Percentiles rank a stretch among this genome's conserved stretches.
These are phyloP conservation scores for Sugiyamaella mastotermitis DNA, from an alignment of 805 yeast genomes.

Conservation along the genomic window DNA sequence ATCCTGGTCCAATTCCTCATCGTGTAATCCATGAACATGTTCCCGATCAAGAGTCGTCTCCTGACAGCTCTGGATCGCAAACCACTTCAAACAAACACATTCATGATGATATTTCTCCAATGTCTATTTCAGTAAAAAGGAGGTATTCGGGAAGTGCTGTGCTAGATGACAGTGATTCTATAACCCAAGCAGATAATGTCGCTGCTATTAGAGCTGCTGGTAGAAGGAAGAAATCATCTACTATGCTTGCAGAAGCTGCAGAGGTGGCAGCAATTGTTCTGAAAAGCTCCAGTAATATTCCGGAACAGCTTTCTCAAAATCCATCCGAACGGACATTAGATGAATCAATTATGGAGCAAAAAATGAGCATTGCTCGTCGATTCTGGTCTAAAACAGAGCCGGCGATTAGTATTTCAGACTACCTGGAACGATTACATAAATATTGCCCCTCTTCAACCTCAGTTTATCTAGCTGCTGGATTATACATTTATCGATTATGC, in stretches of 20 bases:
- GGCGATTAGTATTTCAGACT: constrained; percentile 26
- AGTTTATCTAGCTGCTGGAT: constrained; percentile 33
- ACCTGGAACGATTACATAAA: constrained; percentile 32
- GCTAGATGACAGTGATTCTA: constrained; percentile 1
- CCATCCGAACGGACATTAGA: too few species aligned
- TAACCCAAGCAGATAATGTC: not conserved
- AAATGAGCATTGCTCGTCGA: constrained; percentile 23
- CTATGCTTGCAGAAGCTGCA: constrained; percentile 17
- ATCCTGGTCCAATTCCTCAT: too few species aligned
- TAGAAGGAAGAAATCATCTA: constrained; percentile 13
- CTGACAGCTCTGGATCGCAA: too few species aligned
- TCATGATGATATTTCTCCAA: not conserved
- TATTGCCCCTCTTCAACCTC: constrained; percentile 35
- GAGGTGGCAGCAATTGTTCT: constrained; percentile 18
- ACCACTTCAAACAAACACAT: too few species aligned
- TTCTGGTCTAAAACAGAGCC: constrained; percentile 30
- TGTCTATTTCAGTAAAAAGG: not conserved
- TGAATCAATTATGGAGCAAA: constrained; percentile 10
- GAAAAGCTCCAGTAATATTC: constrained; percentile 1
- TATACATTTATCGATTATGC: constrained; percentile 30
- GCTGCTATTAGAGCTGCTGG: not conserved
- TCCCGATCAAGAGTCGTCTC: too few species aligned
- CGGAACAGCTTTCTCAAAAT: not conserved
- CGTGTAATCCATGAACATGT: too few species aligned
- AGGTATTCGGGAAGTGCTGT: not conserved